Percentiles rank a stretch among this genome's conserved stretches.
Evolutionary conservation across 768 basidiomycete species (phyloP).

Genomic region (Termitomyces sp.): DNA sequence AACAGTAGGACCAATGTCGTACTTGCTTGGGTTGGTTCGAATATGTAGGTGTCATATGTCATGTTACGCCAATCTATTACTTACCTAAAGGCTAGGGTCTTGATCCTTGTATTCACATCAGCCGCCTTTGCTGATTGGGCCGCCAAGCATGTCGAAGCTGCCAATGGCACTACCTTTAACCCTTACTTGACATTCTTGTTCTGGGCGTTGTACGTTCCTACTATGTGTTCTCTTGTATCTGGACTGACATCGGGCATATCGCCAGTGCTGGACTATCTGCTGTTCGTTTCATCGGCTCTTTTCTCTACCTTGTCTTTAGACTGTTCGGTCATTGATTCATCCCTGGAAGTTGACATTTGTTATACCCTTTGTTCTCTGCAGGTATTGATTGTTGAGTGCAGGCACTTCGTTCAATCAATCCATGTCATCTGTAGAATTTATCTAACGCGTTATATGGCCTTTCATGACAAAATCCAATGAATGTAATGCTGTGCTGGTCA

Average conservation of each 20-base stretch:
- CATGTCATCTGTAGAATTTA: not conserved
- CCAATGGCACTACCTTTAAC: slow-evolving; percentile 62
- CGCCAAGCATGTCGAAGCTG: slow-evolving; percentile 44
- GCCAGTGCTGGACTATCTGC: slow-evolving; percentile 73
- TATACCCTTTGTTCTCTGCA: slow-evolving; percentile 4
- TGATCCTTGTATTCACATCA: slow-evolving; percentile 76
- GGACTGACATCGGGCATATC: not conserved
- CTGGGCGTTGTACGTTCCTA: slow-evolving; percentile 23
- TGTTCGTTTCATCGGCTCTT: slow-evolving; percentile 75
- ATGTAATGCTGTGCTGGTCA: not conserved
- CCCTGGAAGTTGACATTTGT: not conserved
- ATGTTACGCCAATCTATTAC: not conserved
- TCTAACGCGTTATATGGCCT: not conserved
- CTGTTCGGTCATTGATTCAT: slow-evolving; percentile 52
- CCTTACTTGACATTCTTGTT: slow-evolving; percentile 88
- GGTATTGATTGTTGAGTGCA: not conserved
- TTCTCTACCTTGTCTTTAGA: slow-evolving; percentile 74
- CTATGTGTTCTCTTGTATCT: not conserved
- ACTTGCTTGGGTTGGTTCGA: slow-evolving; percentile 77
- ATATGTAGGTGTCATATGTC: slow-evolving; percentile 52
- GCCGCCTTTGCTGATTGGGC: slow-evolving; percentile 75
- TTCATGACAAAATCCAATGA: not conserved
- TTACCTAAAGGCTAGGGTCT: slow-evolving; percentile 35
- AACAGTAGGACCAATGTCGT: slow-evolving; percentile 85
- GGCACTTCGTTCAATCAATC: not conserved